A percentile compares a stretch with the other conserved stretches of the same genome.
Conservation (phyloP, 805 yeast genomes). For the Saccharomycopsis sp. region DNA sequence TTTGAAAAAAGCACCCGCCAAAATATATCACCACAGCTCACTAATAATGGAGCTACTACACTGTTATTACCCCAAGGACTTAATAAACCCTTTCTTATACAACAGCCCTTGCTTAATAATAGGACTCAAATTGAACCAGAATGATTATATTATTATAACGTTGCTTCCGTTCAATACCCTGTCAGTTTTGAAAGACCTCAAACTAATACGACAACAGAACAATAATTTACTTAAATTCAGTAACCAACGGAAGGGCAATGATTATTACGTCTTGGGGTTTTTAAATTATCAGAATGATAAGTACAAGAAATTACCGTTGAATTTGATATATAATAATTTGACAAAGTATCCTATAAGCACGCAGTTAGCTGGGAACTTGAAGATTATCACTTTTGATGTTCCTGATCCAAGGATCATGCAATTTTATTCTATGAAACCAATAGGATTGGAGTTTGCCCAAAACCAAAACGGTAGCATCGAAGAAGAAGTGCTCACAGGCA, state of each 20-base stretch:
- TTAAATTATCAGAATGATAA: conserved; percentile 13
- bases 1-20: too few relatives aligned
- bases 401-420: conserved; percentile 22
- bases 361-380: conserved; percentile 11
- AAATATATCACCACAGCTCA: too few relatives aligned
- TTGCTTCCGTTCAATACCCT: conserved; percentile 19
- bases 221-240: background rate
- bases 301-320: conserved; percentile 5
- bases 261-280: conserved; percentile 16
- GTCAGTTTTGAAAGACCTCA: background rate
- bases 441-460: conserved; percentile 8
- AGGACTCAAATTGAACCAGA: conserved; percentile 11
- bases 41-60: conserved; percentile 16
- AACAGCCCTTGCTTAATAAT: conserved; percentile 19
- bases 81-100: conserved; percentile 12
- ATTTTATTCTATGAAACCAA: conserved; percentile 19
- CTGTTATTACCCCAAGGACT: conserved; percentile 21
- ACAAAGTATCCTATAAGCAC: conserved; percentile 19
- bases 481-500: background rate
- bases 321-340: conserved; percentile 17
- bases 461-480: background rate
- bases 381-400: conserved; percentile 20
- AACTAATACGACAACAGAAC: background rate
- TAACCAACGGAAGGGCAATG: background rate
- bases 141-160: conserved; percentile 18